Percentiles rank a stretch among this genome's conserved stretches.
Evolutionary conservation across 192 early-diverging fungal genomes (phyloP).

Genomic region (Kickxella alabastrina): DNA sequence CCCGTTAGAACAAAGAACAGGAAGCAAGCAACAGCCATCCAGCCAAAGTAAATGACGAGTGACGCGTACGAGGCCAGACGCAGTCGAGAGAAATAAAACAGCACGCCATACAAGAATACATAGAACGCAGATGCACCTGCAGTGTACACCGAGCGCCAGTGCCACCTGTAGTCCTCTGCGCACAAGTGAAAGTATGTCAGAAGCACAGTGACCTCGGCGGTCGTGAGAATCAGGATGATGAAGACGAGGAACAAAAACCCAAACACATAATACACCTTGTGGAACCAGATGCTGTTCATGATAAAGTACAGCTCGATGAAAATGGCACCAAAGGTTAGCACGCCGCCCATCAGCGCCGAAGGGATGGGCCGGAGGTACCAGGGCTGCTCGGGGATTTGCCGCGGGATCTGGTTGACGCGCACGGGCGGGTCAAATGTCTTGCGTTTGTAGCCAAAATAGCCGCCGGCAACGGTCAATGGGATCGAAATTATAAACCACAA

Average conservation of each 20-base stretch:
- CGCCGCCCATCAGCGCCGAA: constrained; percentile 73
- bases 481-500: constrained; percentile 85
- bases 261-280: constrained; percentile 91
- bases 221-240: constrained; percentile 76
- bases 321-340: constrained; percentile 89
- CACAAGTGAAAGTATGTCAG: constrained; percentile 89
- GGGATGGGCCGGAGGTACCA: constrained; percentile 73
- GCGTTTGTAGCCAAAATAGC: constrained; percentile 63
- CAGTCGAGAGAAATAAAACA: constrained; percentile 79
- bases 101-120: constrained; percentile 81
- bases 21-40: constrained; percentile 71
- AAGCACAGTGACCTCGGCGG: constrained; percentile 81
- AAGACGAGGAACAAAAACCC: constrained; percentile 90
- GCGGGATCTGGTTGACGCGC: constrained; percentile 89
- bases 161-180: constrained; percentile 81
- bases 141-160: constrained; percentile 86
- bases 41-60: constrained; percentile 87
- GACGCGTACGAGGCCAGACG: constrained; percentile 76
- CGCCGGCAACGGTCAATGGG: constrained; percentile 79
- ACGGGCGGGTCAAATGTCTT: constrained; percentile 71
- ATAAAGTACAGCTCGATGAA: constrained; percentile 98
- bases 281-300: constrained; percentile 90
- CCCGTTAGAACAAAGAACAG: constrained; percentile 74
- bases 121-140: constrained; percentile 82
- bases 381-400: constrained; percentile 85